Evolutionary conservation across 1,284 basidiomycete genomes (phyloP).

Genomic region (Baeospora myosura): DNA sequence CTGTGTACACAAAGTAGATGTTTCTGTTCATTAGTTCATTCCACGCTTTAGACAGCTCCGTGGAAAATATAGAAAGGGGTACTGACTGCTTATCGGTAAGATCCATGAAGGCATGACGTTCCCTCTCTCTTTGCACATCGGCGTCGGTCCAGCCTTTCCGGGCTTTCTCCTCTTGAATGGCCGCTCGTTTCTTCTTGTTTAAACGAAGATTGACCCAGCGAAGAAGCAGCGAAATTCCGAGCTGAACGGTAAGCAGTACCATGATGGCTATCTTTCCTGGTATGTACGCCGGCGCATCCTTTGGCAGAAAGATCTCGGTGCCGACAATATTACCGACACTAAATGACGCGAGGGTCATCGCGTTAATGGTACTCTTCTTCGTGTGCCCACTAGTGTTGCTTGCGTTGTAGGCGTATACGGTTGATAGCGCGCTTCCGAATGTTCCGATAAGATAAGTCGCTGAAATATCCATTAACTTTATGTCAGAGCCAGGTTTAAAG

Average conservation of each 20-base stretch:
- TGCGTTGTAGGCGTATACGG: slow-evolving; percentile 61
- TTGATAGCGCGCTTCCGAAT: slow-evolving; percentile 53
- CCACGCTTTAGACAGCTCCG: neutral
- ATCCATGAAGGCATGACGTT: slow-evolving; percentile 55
- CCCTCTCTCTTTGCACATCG: slow-evolving; percentile 48
- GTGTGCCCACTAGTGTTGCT: slow-evolving; percentile 62
- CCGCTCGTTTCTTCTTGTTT: slow-evolving; percentile 41
- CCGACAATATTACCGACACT: slow-evolving; percentile 54
- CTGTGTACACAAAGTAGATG: slow-evolving; percentile 42
- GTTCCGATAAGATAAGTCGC: slow-evolving; percentile 51
- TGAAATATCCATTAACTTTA: slow-evolving; percentile 14
- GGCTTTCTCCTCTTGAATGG: slow-evolving; percentile 37
- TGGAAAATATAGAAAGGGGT: slow-evolving; percentile 2
- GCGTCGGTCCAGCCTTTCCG: slow-evolving; percentile 48
- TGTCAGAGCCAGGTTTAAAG: neutral
- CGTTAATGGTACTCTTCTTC: slow-evolving; percentile 62
- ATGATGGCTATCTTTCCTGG: slow-evolving; percentile 60
- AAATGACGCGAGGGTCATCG: slow-evolving; percentile 52
- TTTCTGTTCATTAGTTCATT: slow-evolving; percentile 22
- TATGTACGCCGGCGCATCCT: slow-evolving; percentile 55
- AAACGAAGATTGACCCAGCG: slow-evolving; percentile 50
- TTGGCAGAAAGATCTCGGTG: slow-evolving; percentile 55
- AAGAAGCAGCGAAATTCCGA: slow-evolving; percentile 42
- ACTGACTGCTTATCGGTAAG: slow-evolving; percentile 56
- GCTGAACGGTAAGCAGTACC: slow-evolving; percentile 46